phyloP scores from a whole-genome alignment of 2,329 filamentous ascomycete species.

The Dactylellina sp. region DNA sequence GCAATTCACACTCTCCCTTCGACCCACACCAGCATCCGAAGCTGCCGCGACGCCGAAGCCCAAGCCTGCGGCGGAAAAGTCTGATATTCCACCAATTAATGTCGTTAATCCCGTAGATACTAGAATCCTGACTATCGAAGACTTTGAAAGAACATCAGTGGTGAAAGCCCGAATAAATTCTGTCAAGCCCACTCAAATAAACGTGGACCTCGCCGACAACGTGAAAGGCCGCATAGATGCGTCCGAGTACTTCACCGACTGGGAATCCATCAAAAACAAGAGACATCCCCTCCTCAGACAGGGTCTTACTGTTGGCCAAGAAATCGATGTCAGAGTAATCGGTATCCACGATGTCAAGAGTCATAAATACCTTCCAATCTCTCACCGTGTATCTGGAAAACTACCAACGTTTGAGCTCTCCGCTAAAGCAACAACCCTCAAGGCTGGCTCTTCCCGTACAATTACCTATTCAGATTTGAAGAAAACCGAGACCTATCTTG shows the following conservation, averaged over 20 bases:
- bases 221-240: slow-evolving; percentile 93
- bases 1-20: slow-evolving; percentile 76
- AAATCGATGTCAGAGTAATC: slow-evolving; percentile 79
- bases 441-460: slow-evolving; percentile 70
- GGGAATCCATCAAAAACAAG: slow-evolving; percentile 84
- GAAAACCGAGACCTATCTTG: slow-evolving; percentile 77
- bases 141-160: slow-evolving; percentile 78
- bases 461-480: slow-evolving; percentile 79
- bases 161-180: slow-evolving; percentile 83
- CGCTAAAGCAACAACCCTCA: slow-evolving; percentile 74
- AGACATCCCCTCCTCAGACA: slow-evolving; percentile 78
- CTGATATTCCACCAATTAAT: slow-evolving; percentile 64
- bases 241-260: slow-evolving; percentile 87
- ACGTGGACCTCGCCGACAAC: slow-evolving; percentile 87
- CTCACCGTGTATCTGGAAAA: slow-evolving; percentile 77
- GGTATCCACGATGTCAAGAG: slow-evolving; percentile 90
- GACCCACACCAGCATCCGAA: slow-evolving; percentile 66
- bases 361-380: slow-evolving; percentile 90
- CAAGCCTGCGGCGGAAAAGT: slow-evolving; percentile 62
- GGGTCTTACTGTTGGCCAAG: slow-evolving; percentile 73
- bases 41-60: slow-evolving; percentile 66
- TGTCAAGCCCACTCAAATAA: slow-evolving; percentile 90
- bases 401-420: slow-evolving; percentile 86
- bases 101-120: slow-evolving; percentile 74
- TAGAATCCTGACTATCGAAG: slow-evolving; percentile 73